Conservation (phyloP, 176 grass and related monocot species). For the Bromus sterilis region DNA sequence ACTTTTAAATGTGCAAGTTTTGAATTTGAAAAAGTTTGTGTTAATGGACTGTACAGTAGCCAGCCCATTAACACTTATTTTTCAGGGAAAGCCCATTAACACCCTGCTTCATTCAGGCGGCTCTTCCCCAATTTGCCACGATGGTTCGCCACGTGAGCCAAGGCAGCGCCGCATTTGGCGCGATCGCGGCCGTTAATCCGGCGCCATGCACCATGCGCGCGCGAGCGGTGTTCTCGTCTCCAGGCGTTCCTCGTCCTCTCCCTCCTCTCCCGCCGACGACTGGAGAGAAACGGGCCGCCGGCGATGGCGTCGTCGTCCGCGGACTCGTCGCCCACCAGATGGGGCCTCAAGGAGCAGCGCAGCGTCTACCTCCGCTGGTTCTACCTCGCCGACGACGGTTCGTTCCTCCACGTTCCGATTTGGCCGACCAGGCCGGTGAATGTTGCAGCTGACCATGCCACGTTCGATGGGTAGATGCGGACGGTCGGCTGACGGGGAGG, state of each 20-base stretch:
- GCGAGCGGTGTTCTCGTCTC: neutral
- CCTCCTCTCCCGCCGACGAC: neutral
- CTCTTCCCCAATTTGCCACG: no score
- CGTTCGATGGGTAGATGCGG: conserved; percentile 40
- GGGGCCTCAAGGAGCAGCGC: conserved; percentile 42
- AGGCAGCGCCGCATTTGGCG: conserved; percentile 11
- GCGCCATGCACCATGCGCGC: neutral
- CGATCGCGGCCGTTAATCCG: neutral
- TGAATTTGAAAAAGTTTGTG: no score
- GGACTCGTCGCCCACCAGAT: conserved; percentile 31
- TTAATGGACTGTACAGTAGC: no score
- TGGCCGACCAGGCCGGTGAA: no score
- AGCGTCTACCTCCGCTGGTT: conserved; percentile 55
- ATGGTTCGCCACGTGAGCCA: neutral
- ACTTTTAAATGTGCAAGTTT: no score
- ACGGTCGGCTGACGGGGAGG: conserved; percentile 69
- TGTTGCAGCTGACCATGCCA: no score
- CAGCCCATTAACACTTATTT: no score
- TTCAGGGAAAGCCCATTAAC: no score
- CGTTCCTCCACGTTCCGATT: no score
- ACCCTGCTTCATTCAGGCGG: no score
- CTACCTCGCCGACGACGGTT: conserved; percentile 52
- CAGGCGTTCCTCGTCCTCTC: neutral
- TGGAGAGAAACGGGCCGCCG: neutral
- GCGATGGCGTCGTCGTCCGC: conserved; percentile 27